A percentile compares a stretch with the other conserved stretches of the same genome.
Evolutionary conservation across 306 rosid genomes (phyloP).

Genomic region (Cotoneaster glaucophyllus): DNA sequence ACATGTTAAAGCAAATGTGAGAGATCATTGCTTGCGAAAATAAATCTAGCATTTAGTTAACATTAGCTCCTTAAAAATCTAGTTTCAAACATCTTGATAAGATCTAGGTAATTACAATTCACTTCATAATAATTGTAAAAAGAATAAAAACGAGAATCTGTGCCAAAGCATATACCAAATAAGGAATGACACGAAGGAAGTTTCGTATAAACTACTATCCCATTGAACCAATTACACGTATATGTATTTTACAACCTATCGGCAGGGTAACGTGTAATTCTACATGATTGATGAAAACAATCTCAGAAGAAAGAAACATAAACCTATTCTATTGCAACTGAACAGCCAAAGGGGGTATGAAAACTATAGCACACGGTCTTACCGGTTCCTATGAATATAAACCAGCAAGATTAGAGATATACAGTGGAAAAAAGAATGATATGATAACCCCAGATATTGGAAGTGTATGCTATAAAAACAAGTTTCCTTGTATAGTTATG

Average conservation of each 20-base stretch:
- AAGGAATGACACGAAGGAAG: background rate
- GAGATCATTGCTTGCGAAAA: background rate
- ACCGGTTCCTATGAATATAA: slow-evolving; percentile 37
- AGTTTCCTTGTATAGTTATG: slow-evolving; percentile 29
- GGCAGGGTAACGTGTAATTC: slow-evolving; percentile 16
- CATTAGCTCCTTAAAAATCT: too few species aligned
- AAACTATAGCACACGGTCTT: slow-evolving; percentile 22
- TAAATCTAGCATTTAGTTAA: too few species aligned
- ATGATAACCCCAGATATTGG: slow-evolving; percentile 6
- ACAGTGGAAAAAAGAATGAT: slow-evolving; percentile 11
- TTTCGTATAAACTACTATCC: slow-evolving; percentile 2
- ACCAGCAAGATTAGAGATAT: slow-evolving; percentile 38
- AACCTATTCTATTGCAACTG: slow-evolving; percentile 25
- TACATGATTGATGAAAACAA: slow-evolving; percentile 25
- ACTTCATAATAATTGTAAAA: too few species aligned
- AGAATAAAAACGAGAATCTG: background rate
- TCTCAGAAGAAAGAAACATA: background rate
- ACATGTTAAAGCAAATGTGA: background rate
- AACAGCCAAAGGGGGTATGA: slow-evolving; percentile 21
- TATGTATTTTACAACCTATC: slow-evolving; percentile 37
- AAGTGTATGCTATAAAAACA: slow-evolving; percentile 40
- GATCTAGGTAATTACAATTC: too few species aligned
- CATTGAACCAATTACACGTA: slow-evolving; percentile 5
- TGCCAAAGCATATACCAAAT: background rate
- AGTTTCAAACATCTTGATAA: background rate